These are phyloP conservation scores for Malassezia furfur DNA, from an alignment of 1,284 basidiomycete genomes.

Conservation along the genomic window DNA sequence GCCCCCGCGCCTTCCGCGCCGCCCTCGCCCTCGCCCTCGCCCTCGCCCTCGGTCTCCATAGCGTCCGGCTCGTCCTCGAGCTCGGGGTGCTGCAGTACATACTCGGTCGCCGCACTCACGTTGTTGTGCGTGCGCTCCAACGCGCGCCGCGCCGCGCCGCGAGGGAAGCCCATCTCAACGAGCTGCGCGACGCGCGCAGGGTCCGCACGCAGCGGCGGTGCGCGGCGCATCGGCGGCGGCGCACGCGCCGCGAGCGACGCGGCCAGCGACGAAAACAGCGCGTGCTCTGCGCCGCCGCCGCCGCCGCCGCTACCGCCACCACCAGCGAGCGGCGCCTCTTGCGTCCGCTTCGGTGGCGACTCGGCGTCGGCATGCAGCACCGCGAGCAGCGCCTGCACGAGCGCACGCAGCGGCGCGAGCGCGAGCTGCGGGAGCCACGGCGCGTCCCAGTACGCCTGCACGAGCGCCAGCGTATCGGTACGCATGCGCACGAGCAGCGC, in stretches of 20 bases:
- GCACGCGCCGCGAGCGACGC: conserved; percentile 15
- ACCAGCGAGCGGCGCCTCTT: neutral
- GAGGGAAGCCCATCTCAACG: conserved; percentile 92
- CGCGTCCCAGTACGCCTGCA: conserved; percentile 69
- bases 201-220: conserved; percentile 21
- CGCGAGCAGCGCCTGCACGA: conserved; percentile 70
- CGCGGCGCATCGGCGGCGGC: neutral
- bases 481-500: conserved; percentile 77
- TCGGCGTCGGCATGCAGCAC: conserved; percentile 65
- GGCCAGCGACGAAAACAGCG: conserved; percentile 18
- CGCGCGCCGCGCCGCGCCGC: conserved; percentile 71
- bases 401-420: conserved; percentile 53
- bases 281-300: neutral
- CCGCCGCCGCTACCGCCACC: neutral
- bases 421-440: conserved; percentile 70
- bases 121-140: conserved; percentile 78
- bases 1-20: too few species aligned
- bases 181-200: conserved; percentile 62
- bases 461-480: conserved; percentile 60
- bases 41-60: conserved; percentile 18
- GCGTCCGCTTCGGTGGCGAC: neutral
- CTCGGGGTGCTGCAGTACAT: conserved; percentile 58
- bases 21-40: too few species aligned
- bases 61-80: conserved; percentile 28
- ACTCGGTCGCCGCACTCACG: conserved; percentile 76